Evolutionary conservation across 1,139 yeast genomes (phyloP), one percentile per base, ranked within the genome.

Genomic region (Yamadazyma songkhlaensis): DNA sequence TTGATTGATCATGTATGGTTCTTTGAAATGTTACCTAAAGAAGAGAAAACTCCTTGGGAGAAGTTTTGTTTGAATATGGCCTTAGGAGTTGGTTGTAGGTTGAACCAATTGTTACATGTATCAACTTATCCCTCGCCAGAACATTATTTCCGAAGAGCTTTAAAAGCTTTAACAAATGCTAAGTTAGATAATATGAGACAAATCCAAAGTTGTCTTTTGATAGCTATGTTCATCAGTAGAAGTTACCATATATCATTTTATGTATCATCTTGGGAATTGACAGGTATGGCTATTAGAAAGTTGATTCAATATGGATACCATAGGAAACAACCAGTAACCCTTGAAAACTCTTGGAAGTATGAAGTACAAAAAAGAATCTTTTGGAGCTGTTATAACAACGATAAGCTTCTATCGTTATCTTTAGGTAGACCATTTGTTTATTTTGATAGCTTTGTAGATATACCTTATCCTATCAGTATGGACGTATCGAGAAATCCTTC

Each of bases 331-430:
- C 17, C 38, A 1, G 9, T 46, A 4, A 40, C 42, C 3, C 17
- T 33, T 6, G 42, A 41, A 5, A 34, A 33, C 9, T 27, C 39
- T 20, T 47, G 49, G 50, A 17, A 37, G 5, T 44, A 47, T 37
- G 51, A 47, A 35, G 26, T 43, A 20, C 29, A 30, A 4, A 47
- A 47, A 29, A 31, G 51, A 10, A 17, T 47, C n/a, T 47, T 47
- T 21, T 47, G 51, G 51, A 46, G 48, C 3, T 43, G 38, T 22
- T 47, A 44, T 36, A 48, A 48, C 7, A 44, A 44, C 25, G 50
- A 47, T 20, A 32, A 47, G 13, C 32, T 47, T 6, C 33, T 46
- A 25, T 43, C 45, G 2, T 32, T 46, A 8, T 47, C 50, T 11
- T 32, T 46, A 12, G 49, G 51, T 2, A 29, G 51, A 15, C 51